Evolutionary conservation across 1,284 basidiomycete genomes (phyloP), one percentile per base, ranked within the genome.

Genomic region (Exobasidium cylindrosporum): DNA sequence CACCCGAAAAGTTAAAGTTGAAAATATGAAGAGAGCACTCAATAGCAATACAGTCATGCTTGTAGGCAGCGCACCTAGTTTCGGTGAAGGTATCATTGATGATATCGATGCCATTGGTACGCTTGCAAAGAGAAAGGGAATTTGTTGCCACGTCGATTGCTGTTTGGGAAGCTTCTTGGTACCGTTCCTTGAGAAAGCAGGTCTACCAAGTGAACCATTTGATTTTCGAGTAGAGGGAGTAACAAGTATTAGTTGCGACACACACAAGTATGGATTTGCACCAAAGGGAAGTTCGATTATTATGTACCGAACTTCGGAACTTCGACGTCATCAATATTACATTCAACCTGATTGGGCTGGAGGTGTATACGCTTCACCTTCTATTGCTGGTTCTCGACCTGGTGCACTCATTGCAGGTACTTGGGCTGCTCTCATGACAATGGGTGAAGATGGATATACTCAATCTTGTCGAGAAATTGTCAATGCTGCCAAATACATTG

Each of bases 391-490:
- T 14, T 73, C 58, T 58, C 90, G 94, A 49, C 92, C 94, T 0
- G 95, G 95, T 7, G 88, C 92, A 0, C 82, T 97, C 62, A 90
- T 98, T 64, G 95, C 95, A 11, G 95, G 92, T 47, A 89, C 92
- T 17, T 98, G 94, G 93, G 92, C 95, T 2, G 92, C 92, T 0
- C 88, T 97, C 87, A 89, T 95, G 76, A 87, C 90, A 78, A 88
- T 96, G 83, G 95, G 95, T 29, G 84, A 88, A 63, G 85, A 89
- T 87, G 96, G 96, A 14, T 98, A 98, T 82, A 85, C 91, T n/a
- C 83, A 87, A 62, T 93, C 92, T 0, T 97, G 94, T 79, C 85
- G 85, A 29, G 82, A 85, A 47, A 97, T 98, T 65, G 90, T 98
- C 47, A 84, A 85, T 57, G 85, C 87, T 21, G 84, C 90, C 1